These are phyloP conservation scores for Neurospora sp. DNA, from an alignment of 495 filamentous ascomycete genomes.

Conservation along the genomic window DNA sequence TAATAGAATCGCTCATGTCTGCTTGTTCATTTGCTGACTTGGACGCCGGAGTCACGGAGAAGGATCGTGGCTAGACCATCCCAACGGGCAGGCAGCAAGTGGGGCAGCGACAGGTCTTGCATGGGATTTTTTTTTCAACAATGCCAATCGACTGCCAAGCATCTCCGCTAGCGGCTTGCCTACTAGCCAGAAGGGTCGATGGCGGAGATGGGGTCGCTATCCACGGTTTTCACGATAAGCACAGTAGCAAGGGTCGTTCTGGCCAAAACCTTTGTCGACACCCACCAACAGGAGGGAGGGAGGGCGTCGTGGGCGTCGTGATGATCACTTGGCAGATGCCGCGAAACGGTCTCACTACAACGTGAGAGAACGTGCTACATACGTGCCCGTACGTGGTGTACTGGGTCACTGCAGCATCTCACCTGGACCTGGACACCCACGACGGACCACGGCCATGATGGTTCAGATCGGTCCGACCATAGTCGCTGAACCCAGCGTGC, in stretches of 20 bases:
- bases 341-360: not conserved
- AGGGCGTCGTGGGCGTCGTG: not conserved
- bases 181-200: not conserved
- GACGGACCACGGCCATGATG: not conserved
- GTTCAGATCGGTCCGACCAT: not conserved
- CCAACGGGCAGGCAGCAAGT: not conserved
- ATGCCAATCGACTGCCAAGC: not conserved
- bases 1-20: not conserved
- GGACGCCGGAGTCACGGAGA: not conserved
- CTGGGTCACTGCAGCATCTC: not conserved
- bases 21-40: not conserved
- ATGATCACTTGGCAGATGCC: not conserved
- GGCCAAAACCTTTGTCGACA: not conserved
- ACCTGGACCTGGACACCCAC: not conserved
- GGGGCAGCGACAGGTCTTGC: not conserved
- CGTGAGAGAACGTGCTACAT: not conserved
- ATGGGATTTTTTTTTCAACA: not conserved
- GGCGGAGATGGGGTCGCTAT: not conserved
- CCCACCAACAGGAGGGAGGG: not conserved
- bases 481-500: not conserved
- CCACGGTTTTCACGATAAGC: not conserved
- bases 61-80: not conserved
- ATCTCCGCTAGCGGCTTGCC: not conserved
- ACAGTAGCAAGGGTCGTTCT: not conserved
- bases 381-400: not conserved